Base-by-base conservation (phyloP, 768 basidiomycete species). In the Macrolepiota fuliginosa region DNA sequence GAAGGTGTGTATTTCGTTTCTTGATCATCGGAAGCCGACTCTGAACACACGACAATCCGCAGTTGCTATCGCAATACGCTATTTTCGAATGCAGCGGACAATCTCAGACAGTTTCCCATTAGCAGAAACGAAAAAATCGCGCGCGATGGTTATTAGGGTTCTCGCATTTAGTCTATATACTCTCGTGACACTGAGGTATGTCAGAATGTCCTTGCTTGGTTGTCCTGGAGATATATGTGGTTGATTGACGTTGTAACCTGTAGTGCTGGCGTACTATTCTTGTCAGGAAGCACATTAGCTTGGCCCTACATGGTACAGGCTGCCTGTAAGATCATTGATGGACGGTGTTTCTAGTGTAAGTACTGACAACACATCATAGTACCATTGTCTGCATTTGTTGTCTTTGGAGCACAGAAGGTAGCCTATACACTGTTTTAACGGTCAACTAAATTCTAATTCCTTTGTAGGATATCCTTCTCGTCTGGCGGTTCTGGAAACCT, bases 381-480 rank as follows among this genome's bases (percentile, higher is more conserved):
- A 24, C 85, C 85, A 0, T 66, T 85, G 17, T 75, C 72, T 0
- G 79, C 80, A 2, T 75, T 80, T 53, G 53, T 83, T 36, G 68
- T 84, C 4, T 83, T 86, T 66, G 84, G 79, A 32, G 71, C 76
- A 6, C 82, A 83, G 63, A 76, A 73, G 76, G 85, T 80, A 61
- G 47, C 72, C 47, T 15, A 11, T 63, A 27, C 19, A 13, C 7
- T 12, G 45, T 17, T n/a, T n/a, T 25, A 53, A 51, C 11, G 5
- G 29, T 36, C 22, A 22, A 49, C 37, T 3, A 42, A 19, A 25
- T 57, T 35, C 58, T 65, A 49, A 65, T 53, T 27, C 42, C 29
- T 19, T 36, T 42, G 36, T 63, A 83, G 81, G 80, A 80, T 59
- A 61, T 78, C 15, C 65, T 81, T 60, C 62, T 68, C 1, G 69